phyloP scores from a whole-genome alignment of 2,329 filamentous ascomycete genomes.

The Chaetomiaceae sp. region DNA sequence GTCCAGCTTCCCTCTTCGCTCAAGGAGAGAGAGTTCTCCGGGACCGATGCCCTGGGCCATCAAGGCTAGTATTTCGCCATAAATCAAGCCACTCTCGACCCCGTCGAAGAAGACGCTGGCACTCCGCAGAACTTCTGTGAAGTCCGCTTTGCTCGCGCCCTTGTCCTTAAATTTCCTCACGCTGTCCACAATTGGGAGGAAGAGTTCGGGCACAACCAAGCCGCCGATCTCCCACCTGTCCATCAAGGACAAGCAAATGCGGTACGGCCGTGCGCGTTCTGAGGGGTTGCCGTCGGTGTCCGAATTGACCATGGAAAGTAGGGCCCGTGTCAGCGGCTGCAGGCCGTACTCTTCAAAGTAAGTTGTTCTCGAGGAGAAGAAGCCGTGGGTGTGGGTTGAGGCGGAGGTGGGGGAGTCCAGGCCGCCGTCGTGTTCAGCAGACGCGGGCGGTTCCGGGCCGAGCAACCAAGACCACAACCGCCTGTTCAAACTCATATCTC shows the following conservation, averaged over 20 bases:
- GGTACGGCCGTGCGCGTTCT: slow-evolving; percentile 78
- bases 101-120: slow-evolving; percentile 97
- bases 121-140: slow-evolving; percentile 83
- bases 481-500: slow-evolving; percentile 95
- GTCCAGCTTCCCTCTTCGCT: slow-evolving; percentile 60
- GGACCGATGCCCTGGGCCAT: slow-evolving; percentile 56
- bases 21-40: slow-evolving; percentile 38
- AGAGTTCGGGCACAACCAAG: slow-evolving; percentile 80
- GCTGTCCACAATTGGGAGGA: slow-evolving; percentile 78
- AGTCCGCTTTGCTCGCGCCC: slow-evolving; percentile 63
- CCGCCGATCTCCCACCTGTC: slow-evolving; percentile 97
- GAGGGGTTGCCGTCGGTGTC: slow-evolving; percentile 47
- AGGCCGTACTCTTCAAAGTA: slow-evolving; percentile 84
- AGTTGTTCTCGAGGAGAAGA: slow-evolving; percentile 57
- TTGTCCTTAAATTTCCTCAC: slow-evolving; percentile 68
- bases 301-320: slow-evolving; percentile 70
- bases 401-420: slow-evolving; percentile 43
- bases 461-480: slow-evolving; percentile 95
- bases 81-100: slow-evolving; percentile 90
- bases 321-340: slow-evolving; percentile 65
- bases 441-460: slow-evolving; percentile 60
- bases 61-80: slow-evolving; percentile 71
- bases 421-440: slow-evolving; percentile 44
- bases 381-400: slow-evolving; percentile 40
- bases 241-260: slow-evolving; percentile 93